Base-by-base conservation (phyloP, 1,139 yeast species). In the Yamadazyma blattariae region DNA sequence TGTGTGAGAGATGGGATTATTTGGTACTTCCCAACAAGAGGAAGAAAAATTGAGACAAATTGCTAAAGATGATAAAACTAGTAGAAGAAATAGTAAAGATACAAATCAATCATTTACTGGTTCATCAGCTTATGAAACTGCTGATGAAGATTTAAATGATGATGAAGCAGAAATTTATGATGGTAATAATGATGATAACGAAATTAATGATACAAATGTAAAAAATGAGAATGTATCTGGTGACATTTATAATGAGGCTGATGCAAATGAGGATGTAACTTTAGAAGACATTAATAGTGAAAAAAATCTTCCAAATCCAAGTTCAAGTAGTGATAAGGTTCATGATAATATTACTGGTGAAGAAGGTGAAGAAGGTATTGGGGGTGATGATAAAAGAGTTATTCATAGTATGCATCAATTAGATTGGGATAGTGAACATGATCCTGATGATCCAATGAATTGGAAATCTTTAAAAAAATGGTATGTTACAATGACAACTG, bases 401-500 rank as follows among this genome's bases (percentile, higher is more conserved):
- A 23, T 23, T n/a, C 13, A 23, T 23, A 22, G 25, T 23, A 29
- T 29, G 42, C 54, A 30, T 11, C 61, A 66, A 11, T 60, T 82
- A 45, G 77, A 71, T 31, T 82, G 85, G 84, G 89, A 82, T 48
- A 61, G 68, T 1, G 77, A 76, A 2, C 65, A 61, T 25, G 89
- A 82, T 52, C 67, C 64, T 32, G 83, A 56, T 27, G 75, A 80
- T 51, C 90, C 90, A 7, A 68, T 67, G 40, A 82, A 81, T 52
- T 82, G 88, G 87, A 70, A 84, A 2, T 18, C 35, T 1, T 64
- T 74, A 72, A 79, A 72, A 50, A 79, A 74, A 57, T 82, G 89
- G 88, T 56, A 58, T 37, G 63, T 77, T 35, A 80, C 89, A 0
- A 68, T 77, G 71, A 69, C 77, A 1, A 76, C 79, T 7, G 88